A percentile compares a stretch with the other conserved stretches of the same genome.
Conservation (phyloP, 257 asterid species). For the Plantago elongata region DNA sequence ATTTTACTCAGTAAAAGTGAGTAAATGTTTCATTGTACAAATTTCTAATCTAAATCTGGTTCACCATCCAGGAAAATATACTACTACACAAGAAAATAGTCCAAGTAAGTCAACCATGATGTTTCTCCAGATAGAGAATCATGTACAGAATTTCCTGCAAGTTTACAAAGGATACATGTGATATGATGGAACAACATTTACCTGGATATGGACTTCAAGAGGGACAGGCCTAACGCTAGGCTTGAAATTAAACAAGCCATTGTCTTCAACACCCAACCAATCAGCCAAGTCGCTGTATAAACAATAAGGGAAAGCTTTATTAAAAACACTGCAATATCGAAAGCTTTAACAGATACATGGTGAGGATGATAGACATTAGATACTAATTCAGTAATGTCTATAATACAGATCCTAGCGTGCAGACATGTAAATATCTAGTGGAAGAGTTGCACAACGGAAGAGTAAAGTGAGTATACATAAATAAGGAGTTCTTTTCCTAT, state of each 20-base stretch:
- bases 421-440: background rate
- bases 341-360: background rate
- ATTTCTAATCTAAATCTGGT: background rate
- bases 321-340: background rate
- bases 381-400: background rate
- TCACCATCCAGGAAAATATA: too few species aligned
- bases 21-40: constrained; percentile 1
- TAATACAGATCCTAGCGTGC: background rate
- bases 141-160: background rate
- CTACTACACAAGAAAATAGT: background rate
- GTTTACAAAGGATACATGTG: constrained; percentile 12
- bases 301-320: constrained; percentile 10
- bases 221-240: constrained; percentile 99
- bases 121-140: background rate
- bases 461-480: too few species aligned
- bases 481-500: too few species aligned
- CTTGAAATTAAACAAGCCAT: constrained; percentile 91
- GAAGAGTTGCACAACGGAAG: too few species aligned
- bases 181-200: constrained; percentile 32
- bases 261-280: constrained; percentile 97
- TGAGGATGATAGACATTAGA: background rate
- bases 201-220: constrained; percentile 99
- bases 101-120: background rate
- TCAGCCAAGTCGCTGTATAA: constrained; percentile 83
- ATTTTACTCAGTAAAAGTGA: background rate